phyloP scores from a whole-genome alignment of 345 rosid genomes.

The Pseudoturritis turrita region DNA sequence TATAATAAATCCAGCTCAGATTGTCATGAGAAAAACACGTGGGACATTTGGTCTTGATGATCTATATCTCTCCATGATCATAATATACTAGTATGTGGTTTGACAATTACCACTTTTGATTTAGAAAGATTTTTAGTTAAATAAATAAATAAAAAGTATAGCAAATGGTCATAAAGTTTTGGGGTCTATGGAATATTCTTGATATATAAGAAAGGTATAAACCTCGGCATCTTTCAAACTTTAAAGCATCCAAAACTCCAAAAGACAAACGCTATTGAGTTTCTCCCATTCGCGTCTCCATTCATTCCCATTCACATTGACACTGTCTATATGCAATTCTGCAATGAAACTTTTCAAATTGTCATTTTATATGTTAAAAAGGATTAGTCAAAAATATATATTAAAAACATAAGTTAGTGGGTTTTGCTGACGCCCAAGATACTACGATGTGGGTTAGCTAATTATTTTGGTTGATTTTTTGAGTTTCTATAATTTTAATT shows the following conservation, averaged over 20 bases:
- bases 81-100: neutral
- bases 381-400: neutral
- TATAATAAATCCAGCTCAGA: neutral
- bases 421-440: neutral
- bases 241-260: neutral
- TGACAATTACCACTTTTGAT: neutral
- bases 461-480: neutral
- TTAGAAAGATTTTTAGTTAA: neutral
- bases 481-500: too few relatives aligned
- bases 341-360: neutral
- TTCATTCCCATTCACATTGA: slow-evolving; percentile 1
- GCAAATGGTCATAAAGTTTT: neutral
- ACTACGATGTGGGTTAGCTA: neutral
- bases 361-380: neutral
- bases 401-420: neutral
- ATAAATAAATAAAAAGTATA: neutral
- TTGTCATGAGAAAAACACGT: neutral
- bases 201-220: slow-evolving; percentile 14
- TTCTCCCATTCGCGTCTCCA: neutral
- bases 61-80: neutral
- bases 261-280: neutral
- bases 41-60: slow-evolving; percentile 8
- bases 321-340: slow-evolving; percentile 1
- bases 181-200: slow-evolving; percentile 21
- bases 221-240: slow-evolving; percentile 25